These are phyloP conservation scores for Artemisia argyi DNA, from an alignment of 129 eudicot genomes.

Conservation along the genomic window DNA sequence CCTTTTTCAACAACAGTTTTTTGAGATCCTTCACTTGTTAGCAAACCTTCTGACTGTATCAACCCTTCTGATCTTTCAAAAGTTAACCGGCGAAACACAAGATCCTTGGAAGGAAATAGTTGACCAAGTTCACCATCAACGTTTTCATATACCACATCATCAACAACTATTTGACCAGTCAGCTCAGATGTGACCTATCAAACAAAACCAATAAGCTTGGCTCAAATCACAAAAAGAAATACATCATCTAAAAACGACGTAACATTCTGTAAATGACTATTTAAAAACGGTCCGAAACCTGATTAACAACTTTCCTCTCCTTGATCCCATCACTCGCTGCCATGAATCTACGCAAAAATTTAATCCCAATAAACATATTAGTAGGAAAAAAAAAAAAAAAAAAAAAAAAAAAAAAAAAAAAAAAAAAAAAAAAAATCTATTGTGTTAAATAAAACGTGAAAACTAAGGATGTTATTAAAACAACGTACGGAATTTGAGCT, in stretches of 20 bases:
- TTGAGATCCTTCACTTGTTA: slow-evolving; percentile 41
- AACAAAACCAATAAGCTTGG: slow-evolving; percentile 19
- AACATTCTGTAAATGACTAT: slow-evolving; percentile 1
- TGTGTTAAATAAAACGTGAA: too few species aligned
- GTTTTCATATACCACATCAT: slow-evolving; percentile 81
- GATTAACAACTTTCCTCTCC: slow-evolving; percentile 68
- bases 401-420: too few species aligned
- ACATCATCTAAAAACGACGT: slow-evolving; percentile 9
- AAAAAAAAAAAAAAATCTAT: background rate
- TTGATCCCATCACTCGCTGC: slow-evolving; percentile 84
- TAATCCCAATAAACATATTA: slow-evolving; percentile 10
- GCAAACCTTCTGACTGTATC: slow-evolving; percentile 93
- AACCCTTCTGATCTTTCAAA: slow-evolving; percentile 74
- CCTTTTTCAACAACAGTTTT: slow-evolving; percentile 32
- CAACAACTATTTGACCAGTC: slow-evolving; percentile 77
- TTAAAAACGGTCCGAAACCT: slow-evolving; percentile 45
- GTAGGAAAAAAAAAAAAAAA: too few species aligned
- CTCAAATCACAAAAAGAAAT: slow-evolving; percentile 5
- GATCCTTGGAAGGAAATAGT: slow-evolving; percentile 51
- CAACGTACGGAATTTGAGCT: slow-evolving; percentile 83
- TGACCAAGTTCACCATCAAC: slow-evolving; percentile 55
- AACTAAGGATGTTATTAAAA: slow-evolving; percentile 14
- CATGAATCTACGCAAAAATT: slow-evolving; percentile 57
- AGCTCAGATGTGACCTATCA: slow-evolving; percentile 57
- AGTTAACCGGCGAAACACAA: slow-evolving; percentile 70